Evolutionary conservation across 164 flowering plant species (phyloP).

Genomic region (Platanus orientalis): DNA sequence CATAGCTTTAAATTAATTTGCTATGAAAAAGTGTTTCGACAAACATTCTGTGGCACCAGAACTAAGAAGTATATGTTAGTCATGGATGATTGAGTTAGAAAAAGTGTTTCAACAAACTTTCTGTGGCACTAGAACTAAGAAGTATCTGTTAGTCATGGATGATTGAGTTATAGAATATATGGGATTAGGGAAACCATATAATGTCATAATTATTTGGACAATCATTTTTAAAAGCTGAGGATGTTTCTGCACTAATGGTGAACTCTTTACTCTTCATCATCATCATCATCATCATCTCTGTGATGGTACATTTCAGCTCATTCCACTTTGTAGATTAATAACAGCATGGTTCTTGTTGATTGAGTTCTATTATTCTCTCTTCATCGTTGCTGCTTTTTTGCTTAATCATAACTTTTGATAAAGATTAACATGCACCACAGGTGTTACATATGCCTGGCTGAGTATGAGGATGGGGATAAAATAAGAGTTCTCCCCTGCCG

Average conservation of each 20-base stretch:
- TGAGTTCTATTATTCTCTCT: too few species aligned
- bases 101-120: too few species aligned
- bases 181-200: too few species aligned
- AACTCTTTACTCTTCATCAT: too few species aligned
- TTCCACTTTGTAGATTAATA: neutral
- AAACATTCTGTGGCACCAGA: too few species aligned
- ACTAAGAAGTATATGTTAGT: neutral
- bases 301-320: neutral
- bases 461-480: slow-evolving; percentile 74
- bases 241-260: neutral
- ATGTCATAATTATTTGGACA: neutral
- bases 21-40: too few species aligned
- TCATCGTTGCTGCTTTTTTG: neutral
- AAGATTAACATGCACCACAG: slow-evolving; percentile 25
- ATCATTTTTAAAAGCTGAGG: neutral
- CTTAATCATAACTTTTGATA: neutral
- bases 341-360: too few species aligned
- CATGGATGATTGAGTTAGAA: too few species aligned
- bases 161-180: too few species aligned
- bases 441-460: slow-evolving; percentile 82
- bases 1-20: too few species aligned
- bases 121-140: neutral
- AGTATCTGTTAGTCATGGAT: neutral
- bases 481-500: slow-evolving; percentile 75
- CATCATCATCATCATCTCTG: neutral